phyloP scores from a whole-genome alignment of 1,284 basidiomycete genomes.

The Tetrapyrgos nigripes region DNA sequence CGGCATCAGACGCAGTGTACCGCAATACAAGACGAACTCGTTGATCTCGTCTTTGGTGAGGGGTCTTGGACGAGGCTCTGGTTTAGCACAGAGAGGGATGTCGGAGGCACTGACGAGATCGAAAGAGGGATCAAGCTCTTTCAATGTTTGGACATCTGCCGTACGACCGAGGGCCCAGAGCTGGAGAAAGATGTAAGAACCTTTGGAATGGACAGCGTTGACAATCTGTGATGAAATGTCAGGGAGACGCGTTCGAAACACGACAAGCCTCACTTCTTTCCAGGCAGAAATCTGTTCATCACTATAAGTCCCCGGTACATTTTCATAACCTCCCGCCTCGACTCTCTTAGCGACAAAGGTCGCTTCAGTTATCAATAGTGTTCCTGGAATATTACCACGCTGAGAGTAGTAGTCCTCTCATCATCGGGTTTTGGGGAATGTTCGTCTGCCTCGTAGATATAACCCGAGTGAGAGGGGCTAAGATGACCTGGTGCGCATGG shows the following conservation, averaged over 20 bases:
- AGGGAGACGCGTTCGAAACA: neutral
- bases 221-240: slow-evolving; percentile 1
- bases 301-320: slow-evolving; percentile 52
- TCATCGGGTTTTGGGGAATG: slow-evolving; percentile 40
- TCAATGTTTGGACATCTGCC: slow-evolving; percentile 17
- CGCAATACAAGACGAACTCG: slow-evolving; percentile 45
- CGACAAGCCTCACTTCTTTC: slow-evolving; percentile 47
- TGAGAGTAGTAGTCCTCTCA: slow-evolving; percentile 55
- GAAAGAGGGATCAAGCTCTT: slow-evolving; percentile 15
- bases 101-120: slow-evolving; percentile 46
- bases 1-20: slow-evolving; percentile 48
- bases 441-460: slow-evolving; percentile 9
- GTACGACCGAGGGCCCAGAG: slow-evolving; percentile 29
- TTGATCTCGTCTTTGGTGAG: slow-evolving; percentile 46
- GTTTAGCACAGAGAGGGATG: slow-evolving; percentile 38
- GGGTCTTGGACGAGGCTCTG: slow-evolving; percentile 34
- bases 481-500: slow-evolving; percentile 7
- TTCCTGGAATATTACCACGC: slow-evolving; percentile 48
- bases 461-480: slow-evolving; percentile 8
- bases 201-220: slow-evolving; percentile 32
- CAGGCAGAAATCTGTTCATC: slow-evolving; percentile 52
- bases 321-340: slow-evolving; percentile 39
- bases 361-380: slow-evolving; percentile 55
- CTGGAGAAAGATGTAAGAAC: slow-evolving; percentile 31
- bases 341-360: slow-evolving; percentile 44